Evolutionary conservation across 2,329 filamentous ascomycete genomes (phyloP).

Genomic region (Xylariaceae sp.): DNA sequence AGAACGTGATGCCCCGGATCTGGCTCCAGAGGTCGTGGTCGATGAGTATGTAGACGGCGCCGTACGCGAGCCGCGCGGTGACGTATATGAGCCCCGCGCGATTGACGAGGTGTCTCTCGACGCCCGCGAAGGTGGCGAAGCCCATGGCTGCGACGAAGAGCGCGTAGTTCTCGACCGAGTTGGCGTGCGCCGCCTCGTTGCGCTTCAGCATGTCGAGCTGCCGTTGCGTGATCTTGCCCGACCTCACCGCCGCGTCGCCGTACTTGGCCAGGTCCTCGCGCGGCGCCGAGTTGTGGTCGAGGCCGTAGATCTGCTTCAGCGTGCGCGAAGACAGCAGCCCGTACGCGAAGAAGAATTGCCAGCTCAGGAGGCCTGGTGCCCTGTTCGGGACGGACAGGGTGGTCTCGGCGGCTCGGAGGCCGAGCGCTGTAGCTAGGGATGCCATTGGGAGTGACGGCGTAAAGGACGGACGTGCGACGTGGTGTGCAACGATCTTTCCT

Average conservation of each 20-base stretch:
- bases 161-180: conserved; percentile 39
- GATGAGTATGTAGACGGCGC: conserved; percentile 35
- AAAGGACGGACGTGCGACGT: neutral
- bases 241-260: conserved; percentile 37
- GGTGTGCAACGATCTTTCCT: too few species aligned
- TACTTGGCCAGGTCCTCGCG: conserved; percentile 42
- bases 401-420: conserved; percentile 19
- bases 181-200: conserved; percentile 41
- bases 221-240: conserved; percentile 38
- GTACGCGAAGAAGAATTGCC: conserved; percentile 41
- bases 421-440: conserved; percentile 23
- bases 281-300: conserved; percentile 44
- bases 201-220: conserved; percentile 39
- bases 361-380: conserved; percentile 31
- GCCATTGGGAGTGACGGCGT: conserved; percentile 7
- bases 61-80: conserved; percentile 36
- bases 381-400: conserved; percentile 17
- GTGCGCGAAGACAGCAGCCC: conserved; percentile 37
- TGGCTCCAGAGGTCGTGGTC: conserved; percentile 32
- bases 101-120: conserved; percentile 34
- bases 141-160: conserved; percentile 35
- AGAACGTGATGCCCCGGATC: conserved; percentile 37
- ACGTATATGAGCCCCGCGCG: conserved; percentile 36
- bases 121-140: conserved; percentile 35
- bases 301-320: conserved; percentile 36